Evolutionary conservation across 148 eudicot species (phyloP), one percentile per base, ranked within the genome.

Genomic region (Nyssa sinensis): DNA sequence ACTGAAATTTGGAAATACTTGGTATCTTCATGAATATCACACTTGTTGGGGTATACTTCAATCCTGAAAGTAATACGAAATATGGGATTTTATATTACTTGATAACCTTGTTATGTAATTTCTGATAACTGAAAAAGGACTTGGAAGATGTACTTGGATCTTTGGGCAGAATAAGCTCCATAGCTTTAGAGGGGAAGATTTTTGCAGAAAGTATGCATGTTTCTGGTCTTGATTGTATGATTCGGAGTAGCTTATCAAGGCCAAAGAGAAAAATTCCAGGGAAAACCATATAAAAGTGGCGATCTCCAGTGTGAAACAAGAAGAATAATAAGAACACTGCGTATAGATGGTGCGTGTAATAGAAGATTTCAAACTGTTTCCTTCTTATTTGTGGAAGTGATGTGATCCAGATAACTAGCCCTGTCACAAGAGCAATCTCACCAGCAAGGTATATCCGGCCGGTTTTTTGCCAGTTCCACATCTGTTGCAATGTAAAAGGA

Each of bases 381-480:
- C 98, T 86, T 72, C 98, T 90, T 35, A 94, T 79, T 28, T 85
- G 79, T 0, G 98, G 97, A 75, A 94, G 91, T 73, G 98, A 88
- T 35, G 98, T 87, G 69, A 87, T 75, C 91, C 90, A 91, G 13
- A 94, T 94, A 69, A 85, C 67, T 41, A 94, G 79, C 35, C 86
- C 93, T 11, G 90, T 74, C 21, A 82, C 65, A 25, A 94, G 88
- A 30, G 93, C 62, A 63, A 92, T 79, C 86, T 86, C 93, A 61
- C 98, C 97, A 0, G 97, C 98, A 61, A 94, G 86, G 83, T 91
- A 88, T 74, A 92, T 87, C 25, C 92, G 74, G 0, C 93, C 92
- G 31, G 82, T 88, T 75, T 81, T 90, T 78, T 92, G 95, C 98
- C 97, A 91, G 62, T 79, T 88, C 98, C 93, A 89, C 68, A 94